Evolutionary conservation across 805 yeast species (phyloP).

Genomic region (Jamesozyma gamospora): DNA sequence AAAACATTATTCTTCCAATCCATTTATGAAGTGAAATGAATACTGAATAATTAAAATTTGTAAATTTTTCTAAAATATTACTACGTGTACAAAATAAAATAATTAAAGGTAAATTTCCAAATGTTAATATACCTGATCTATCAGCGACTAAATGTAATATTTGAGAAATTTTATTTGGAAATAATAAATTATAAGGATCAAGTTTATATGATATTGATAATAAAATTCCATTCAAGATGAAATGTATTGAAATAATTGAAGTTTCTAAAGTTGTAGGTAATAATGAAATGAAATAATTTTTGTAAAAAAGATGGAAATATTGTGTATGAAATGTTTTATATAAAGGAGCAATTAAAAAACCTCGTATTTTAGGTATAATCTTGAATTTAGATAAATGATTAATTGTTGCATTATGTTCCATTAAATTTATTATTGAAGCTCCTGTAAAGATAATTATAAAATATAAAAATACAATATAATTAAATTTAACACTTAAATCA

Average conservation of each 20-base stretch:
- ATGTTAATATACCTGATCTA: slow-evolving; percentile 38
- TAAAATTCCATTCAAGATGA: slow-evolving; percentile 9
- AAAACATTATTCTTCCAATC: slow-evolving; percentile 34
- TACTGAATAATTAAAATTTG: slow-evolving; percentile 55
- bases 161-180: slow-evolving; percentile 9
- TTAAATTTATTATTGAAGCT: slow-evolving; percentile 5
- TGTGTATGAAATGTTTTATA: slow-evolving; percentile 14
- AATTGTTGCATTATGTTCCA: slow-evolving; percentile 8
- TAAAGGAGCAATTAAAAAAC: slow-evolving; percentile 11
- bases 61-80: slow-evolving; percentile 48
- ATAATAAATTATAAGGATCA: slow-evolving; percentile 12
- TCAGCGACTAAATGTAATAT: slow-evolving; percentile 32
- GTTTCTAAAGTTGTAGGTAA: slow-evolving; percentile 19
- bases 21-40: slow-evolving; percentile 61
- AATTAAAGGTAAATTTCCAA: slow-evolving; percentile 42
- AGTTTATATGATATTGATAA: slow-evolving; percentile 8
- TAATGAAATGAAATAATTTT: slow-evolving; percentile 8
- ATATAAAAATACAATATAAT: slow-evolving; percentile 8
- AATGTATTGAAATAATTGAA: slow-evolving; percentile 10
- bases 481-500: slow-evolving; percentile 13
- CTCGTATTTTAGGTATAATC: slow-evolving; percentile 7
- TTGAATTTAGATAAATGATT: slow-evolving; percentile 5
- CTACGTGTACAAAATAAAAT: slow-evolving; percentile 64
- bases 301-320: slow-evolving; percentile 7
- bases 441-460: slow-evolving; percentile 7